Evolutionary conservation across 1,284 basidiomycete species (phyloP).

Genomic region (Tilletia indica): DNA sequence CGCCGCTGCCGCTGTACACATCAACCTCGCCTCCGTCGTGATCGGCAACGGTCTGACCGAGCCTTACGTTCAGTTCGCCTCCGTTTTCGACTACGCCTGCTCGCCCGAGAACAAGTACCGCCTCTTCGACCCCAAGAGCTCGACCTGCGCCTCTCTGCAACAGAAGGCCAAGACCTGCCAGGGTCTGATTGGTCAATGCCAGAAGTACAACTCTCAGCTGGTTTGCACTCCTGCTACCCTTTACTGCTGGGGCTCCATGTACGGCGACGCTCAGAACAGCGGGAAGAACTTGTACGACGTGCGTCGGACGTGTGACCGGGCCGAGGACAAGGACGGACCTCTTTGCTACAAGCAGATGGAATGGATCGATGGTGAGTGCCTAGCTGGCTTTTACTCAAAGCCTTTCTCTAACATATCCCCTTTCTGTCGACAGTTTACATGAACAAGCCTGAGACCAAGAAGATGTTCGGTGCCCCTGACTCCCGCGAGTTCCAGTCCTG

Average conservation of each 20-base stretch:
- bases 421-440: conserved; percentile 34
- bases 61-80: conserved; percentile 56
- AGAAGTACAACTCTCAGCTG: conserved; percentile 46
- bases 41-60: conserved; percentile 54
- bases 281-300: conserved; percentile 72
- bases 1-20: conserved; percentile 27
- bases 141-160: conserved; percentile 67
- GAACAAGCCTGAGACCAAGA: conserved; percentile 65
- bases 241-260: conserved; percentile 59
- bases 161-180: conserved; percentile 71
- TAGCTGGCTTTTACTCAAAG: not conserved
- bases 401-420: conserved; percentile 25
- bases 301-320: conserved; percentile 70
- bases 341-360: conserved; percentile 64
- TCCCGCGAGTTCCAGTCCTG: conserved; percentile 66
- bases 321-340: conserved; percentile 63
- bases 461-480: conserved; percentile 68
- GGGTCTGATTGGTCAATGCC: conserved; percentile 59
- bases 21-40: conserved; percentile 51
- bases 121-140: conserved; percentile 69
- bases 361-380: conserved; percentile 66
- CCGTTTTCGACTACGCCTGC: conserved; percentile 76
- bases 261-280: conserved; percentile 60
- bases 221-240: conserved; percentile 63
- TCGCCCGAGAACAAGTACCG: conserved; percentile 60